Conservation (phyloP, 192 early-diverging fungal genomes). For the Glomus cerebriforme region DNA sequence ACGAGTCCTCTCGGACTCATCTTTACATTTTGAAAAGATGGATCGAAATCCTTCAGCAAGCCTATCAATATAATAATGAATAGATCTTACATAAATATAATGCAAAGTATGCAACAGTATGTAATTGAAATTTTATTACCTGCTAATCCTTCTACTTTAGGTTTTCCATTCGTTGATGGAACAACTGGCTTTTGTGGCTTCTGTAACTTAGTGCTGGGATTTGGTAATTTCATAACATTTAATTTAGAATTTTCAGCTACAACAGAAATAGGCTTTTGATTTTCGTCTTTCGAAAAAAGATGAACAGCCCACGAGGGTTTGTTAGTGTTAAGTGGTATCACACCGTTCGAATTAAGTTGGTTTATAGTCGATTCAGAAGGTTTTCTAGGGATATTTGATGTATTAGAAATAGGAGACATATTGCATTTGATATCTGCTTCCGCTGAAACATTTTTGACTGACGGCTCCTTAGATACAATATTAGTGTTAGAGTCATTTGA, state of each 20-base stretch:
- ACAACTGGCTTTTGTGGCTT: neutral
- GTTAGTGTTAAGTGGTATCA: neutral
- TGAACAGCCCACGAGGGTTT: neutral
- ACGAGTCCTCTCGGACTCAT: slow-evolving; percentile 82
- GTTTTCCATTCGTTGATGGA: neutral
- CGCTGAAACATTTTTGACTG: no score
- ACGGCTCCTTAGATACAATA: no score
- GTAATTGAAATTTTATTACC: neutral
- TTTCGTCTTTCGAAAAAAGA: neutral
- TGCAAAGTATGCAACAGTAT: no score
- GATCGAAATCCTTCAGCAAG: neutral
- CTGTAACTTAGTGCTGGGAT: no score
- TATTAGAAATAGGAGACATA: no score
- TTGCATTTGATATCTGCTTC: no score
- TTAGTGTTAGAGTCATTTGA: no score
- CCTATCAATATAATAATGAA: slow-evolving; percentile 1
- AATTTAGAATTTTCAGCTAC: neutral
- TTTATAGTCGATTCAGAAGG: neutral
- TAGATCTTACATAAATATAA: neutral
- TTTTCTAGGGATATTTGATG: no score
- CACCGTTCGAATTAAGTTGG: neutral
- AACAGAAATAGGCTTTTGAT: neutral
- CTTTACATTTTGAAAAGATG: neutral
- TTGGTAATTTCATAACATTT: neutral
- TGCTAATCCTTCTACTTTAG: neutral